These are phyloP conservation scores for Balamuthia mandrillaris DNA, from an alignment of 208 protist species.

Conservation along the genomic window DNA sequence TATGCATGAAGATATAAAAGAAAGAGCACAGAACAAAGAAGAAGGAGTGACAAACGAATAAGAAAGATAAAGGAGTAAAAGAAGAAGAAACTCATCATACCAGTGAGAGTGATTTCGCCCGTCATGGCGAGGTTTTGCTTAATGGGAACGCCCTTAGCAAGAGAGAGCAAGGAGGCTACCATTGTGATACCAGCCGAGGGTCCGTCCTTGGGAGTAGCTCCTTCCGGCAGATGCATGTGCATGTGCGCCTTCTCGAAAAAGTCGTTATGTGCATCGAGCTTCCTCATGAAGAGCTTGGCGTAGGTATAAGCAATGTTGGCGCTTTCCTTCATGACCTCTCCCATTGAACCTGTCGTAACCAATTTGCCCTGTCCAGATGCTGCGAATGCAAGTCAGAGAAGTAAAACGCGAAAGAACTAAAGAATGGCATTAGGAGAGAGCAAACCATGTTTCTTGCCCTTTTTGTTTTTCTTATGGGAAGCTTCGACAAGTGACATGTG, in stretches of 20 bases:
- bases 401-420: conserved; percentile 69
- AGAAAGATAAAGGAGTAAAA: too few species aligned
- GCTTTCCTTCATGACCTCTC: conserved; percentile 83
- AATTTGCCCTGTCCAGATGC: too few species aligned
- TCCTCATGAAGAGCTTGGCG: conserved; percentile 59
- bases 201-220: conserved; percentile 73
- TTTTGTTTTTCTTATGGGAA: too few species aligned
- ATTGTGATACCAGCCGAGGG: conserved; percentile 77
- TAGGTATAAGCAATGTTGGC: conserved; percentile 72
- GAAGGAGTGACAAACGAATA: too few species aligned
- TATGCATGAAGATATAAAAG: too few species aligned
- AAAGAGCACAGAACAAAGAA: too few species aligned
- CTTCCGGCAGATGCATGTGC: conserved; percentile 81
- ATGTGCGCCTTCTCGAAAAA: conserved; percentile 64
- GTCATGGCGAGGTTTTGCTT: conserved; percentile 78
- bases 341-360: conserved; percentile 68
- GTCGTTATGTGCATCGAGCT: conserved; percentile 37
- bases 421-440: conserved; percentile 84
- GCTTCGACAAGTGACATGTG: too few species aligned
- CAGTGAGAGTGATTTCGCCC: conserved; percentile 79
- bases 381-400: too few species aligned
- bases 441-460: too few species aligned
- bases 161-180: conserved; percentile 74
- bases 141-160: conserved; percentile 67
- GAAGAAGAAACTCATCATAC: too few species aligned